These are phyloP conservation scores for Irpex sp. DNA, from an alignment of 1,284 basidiomycete genomes.

Conservation along the genomic window DNA sequence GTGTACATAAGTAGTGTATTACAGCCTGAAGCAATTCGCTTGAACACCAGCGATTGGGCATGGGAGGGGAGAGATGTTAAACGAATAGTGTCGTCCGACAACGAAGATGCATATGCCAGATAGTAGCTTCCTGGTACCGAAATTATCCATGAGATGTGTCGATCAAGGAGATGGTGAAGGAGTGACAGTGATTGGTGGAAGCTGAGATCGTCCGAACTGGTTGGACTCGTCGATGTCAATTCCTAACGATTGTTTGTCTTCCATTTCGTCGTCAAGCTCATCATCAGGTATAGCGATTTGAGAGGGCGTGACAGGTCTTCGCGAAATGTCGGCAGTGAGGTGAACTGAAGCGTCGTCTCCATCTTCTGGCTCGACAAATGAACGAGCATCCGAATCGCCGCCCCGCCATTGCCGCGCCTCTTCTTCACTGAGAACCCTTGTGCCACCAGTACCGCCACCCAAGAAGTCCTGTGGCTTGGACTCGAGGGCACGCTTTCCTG, in stretches of 20 bases:
- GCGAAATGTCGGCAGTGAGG: background rate
- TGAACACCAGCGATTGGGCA: background rate
- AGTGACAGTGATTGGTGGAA: constrained; percentile 14
- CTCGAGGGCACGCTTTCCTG: constrained; percentile 60
- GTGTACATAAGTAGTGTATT: background rate
- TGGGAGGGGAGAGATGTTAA: background rate
- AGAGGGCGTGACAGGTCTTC: constrained; percentile 29
- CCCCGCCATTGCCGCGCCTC: constrained; percentile 62
- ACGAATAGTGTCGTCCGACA: background rate
- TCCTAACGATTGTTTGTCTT: constrained; percentile 28
- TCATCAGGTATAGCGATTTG: constrained; percentile 26
- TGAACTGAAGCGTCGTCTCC: constrained; percentile 11
- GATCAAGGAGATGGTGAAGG: constrained; percentile 10
- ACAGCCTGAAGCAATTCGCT: background rate
- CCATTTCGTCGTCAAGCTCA: constrained; percentile 31
- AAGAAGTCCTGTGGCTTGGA: constrained; percentile 49
- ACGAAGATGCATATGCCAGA: background rate
- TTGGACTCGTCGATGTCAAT: background rate
- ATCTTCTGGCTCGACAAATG: constrained; percentile 18
- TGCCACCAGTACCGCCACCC: constrained; percentile 36
- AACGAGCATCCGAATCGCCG: constrained; percentile 24
- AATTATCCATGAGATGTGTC: constrained; percentile 7
- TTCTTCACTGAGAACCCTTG: constrained; percentile 70
- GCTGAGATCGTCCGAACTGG: background rate
- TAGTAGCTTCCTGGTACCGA: constrained; percentile 5